Base-by-base conservation (phyloP, 2,329 filamentous ascomycete genomes). In the Epichloe baconii region DNA sequence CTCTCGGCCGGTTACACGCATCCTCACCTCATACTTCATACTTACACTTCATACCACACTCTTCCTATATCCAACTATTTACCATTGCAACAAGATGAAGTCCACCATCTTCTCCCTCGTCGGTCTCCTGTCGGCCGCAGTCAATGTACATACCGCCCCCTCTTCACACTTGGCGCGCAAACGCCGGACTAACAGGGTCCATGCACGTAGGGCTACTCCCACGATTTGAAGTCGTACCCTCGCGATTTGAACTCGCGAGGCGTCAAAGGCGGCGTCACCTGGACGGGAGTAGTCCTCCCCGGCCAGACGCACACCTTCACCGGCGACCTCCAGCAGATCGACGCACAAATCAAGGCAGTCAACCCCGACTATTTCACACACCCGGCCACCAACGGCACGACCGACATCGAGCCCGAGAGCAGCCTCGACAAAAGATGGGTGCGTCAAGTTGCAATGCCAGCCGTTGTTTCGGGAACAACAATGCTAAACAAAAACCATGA, bases 221-320 rank as follows among this genome's bases (percentile, higher is more conserved):
- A 31, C 26, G 21, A 42, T 19, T 19, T 42, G 12, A 11, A 42
- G 3, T 1, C 17, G 6, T 19, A 23, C 21, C 21, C 21, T 8
- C 2, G 6, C 26, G 21, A 42, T 12, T 12, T 42, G 12, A 3
- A 42, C 12, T 1, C 17, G 6, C 40, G 40, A 23, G 11, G 17
- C 40, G 2, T 10, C 17, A 21, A 42, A 23, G 40, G 40, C 40
- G 47, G 38, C 12, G 38, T 49, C 15, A 14, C 40, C 26, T 49
- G 47, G 47, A 49, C 47, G 11, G 47, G 47, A 14, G 47, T 44
- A 17, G 40, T 49, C 19, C n/a, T 49, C 11, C 47, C 47, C 5
- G 47, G 47, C 3, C 43, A 43, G 40, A 44, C 37, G 8, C 12
- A 41, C 26, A 49, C 47, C 17, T 49, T 43, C 38, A n/a, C 5